These are phyloP conservation scores for Penstemon newberryi DNA, from an alignment of 257 asterid genomes.

Conservation along the genomic window DNA sequence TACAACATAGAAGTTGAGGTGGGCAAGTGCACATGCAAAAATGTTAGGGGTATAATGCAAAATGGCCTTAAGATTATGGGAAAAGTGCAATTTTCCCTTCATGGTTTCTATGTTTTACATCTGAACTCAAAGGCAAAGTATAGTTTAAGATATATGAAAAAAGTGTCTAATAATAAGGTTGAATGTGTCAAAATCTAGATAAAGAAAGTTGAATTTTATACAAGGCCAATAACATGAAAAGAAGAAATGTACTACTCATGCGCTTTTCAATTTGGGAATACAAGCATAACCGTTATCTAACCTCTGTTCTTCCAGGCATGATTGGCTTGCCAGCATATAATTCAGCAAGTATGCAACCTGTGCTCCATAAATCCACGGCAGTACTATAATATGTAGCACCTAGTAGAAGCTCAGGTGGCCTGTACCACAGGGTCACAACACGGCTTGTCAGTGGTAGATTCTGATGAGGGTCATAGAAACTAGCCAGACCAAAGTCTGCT, in stretches of 20 bases:
- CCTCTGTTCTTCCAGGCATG: slow-evolving; percentile 99
- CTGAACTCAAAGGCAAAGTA: neutral
- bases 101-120: too few relatives aligned
- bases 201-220: neutral
- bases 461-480: slow-evolving; percentile 71
- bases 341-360: slow-evolving; percentile 94
- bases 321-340: slow-evolving; percentile 93
- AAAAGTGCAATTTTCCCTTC: too few relatives aligned
- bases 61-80: too few relatives aligned
- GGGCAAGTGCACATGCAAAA: too few relatives aligned
- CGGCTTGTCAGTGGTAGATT: slow-evolving; percentile 87
- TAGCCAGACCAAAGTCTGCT: slow-evolving; percentile 95
- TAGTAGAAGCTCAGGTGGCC: slow-evolving; percentile 94
- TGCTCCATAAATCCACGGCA: slow-evolving; percentile 96
- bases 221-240: neutral
- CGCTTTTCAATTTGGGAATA: neutral
- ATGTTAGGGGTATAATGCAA: too few relatives aligned
- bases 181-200: neutral
- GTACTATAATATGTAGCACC: slow-evolving; percentile 87
- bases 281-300: slow-evolving; percentile 12
- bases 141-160: neutral
- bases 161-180: neutral
- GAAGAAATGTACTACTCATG: neutral
- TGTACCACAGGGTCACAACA: slow-evolving; percentile 94
- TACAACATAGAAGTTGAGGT: too few relatives aligned